phyloP scores from a whole-genome alignment of 2,329 filamentous ascomycete genomes.

The Huntiella omanensis region DNA sequence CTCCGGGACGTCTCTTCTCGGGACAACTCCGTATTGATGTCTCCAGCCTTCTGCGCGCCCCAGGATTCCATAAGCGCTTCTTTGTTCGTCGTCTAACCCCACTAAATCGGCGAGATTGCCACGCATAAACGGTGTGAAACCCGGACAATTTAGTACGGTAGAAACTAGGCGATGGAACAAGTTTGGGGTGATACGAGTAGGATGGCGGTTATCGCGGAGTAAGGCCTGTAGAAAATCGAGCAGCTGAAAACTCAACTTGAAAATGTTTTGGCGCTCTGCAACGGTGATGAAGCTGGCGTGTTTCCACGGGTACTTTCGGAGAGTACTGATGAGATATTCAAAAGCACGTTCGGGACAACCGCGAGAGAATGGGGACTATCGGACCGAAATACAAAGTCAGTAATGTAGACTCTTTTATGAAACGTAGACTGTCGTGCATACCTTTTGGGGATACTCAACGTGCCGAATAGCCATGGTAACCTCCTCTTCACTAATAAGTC shows the following conservation, averaged over 20 bases:
- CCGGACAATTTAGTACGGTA: constrained; percentile 36
- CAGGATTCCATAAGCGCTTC: constrained; percentile 27
- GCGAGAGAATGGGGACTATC: constrained; percentile 37
- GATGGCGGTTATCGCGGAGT: constrained; percentile 17
- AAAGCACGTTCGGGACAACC: constrained; percentile 45
- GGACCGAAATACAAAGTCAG: not conserved
- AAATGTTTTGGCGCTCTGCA: constrained; percentile 34
- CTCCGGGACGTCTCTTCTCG: constrained; percentile 27
- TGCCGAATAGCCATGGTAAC: constrained; percentile 45
- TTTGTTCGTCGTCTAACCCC: constrained; percentile 19
- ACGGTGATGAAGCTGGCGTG: constrained; percentile 37
- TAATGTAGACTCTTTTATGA: not conserved
- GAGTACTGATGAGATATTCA: constrained; percentile 44
- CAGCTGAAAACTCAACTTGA: constrained; percentile 30
- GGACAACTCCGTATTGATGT: constrained; percentile 31
- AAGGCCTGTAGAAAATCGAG: constrained; percentile 25
- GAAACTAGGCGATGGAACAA: constrained; percentile 33
- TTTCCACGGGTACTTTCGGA: constrained; percentile 46
- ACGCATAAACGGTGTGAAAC: constrained; percentile 43
- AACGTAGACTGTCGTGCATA: constrained; percentile 21
- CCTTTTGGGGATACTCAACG: constrained; percentile 41
- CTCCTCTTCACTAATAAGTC: constrained; percentile 43
- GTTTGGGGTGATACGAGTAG: constrained; percentile 29
- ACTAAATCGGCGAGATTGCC: constrained; percentile 33
- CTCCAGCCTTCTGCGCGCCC: constrained; percentile 29